These are phyloP conservation scores for Penicillium simplicissimum DNA, from an alignment of 495 filamentous ascomycete genomes.

Conservation along the genomic window DNA sequence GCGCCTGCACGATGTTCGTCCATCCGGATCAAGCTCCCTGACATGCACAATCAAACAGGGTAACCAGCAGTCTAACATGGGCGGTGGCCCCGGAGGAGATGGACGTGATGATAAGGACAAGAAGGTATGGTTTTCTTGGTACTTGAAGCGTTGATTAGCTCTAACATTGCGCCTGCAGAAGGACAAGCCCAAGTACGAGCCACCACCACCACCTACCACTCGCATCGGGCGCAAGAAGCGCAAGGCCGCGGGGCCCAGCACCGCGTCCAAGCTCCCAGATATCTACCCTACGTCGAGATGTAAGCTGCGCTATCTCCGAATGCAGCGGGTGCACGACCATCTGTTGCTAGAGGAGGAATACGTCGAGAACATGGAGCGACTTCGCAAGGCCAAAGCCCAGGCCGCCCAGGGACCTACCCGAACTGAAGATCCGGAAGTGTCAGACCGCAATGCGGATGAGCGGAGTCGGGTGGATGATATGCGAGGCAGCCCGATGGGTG, in stretches of 20 bases:
- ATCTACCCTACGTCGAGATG: conserved; percentile 95
- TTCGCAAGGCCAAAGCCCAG: conserved; percentile 89
- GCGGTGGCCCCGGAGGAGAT: conserved; percentile 68
- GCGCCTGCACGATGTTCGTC: conserved; percentile 11
- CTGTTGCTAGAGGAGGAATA: conserved; percentile 96
- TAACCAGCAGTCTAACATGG: conserved; percentile 87
- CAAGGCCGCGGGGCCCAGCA: conserved; percentile 86
- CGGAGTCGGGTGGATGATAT: conserved; percentile 96
- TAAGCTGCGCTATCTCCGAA: conserved; percentile 93
- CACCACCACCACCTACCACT: conserved; percentile 93
- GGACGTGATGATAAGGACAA: conserved; percentile 88
- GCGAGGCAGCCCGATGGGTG: conserved; percentile 97
- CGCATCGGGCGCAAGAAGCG: conserved; percentile 99
- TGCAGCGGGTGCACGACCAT: conserved; percentile 98
- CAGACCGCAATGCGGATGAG: conserved; percentile 87
- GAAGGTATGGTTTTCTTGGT: conserved; percentile 63
- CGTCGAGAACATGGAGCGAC: conserved; percentile 95
- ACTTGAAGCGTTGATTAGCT: background rate
- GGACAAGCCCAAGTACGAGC: conserved; percentile 99
- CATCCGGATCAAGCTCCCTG: conserved; percentile 22
- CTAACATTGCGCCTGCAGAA: conserved; percentile 59
- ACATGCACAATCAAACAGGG: conserved; percentile 37
- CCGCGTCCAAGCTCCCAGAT: conserved; percentile 88
- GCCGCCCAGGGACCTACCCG: conserved; percentile 58
- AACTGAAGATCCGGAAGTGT: conserved; percentile 44